phyloP scores from a whole-genome alignment of 305 asterid genomes.

The Ruellia speciosa region DNA sequence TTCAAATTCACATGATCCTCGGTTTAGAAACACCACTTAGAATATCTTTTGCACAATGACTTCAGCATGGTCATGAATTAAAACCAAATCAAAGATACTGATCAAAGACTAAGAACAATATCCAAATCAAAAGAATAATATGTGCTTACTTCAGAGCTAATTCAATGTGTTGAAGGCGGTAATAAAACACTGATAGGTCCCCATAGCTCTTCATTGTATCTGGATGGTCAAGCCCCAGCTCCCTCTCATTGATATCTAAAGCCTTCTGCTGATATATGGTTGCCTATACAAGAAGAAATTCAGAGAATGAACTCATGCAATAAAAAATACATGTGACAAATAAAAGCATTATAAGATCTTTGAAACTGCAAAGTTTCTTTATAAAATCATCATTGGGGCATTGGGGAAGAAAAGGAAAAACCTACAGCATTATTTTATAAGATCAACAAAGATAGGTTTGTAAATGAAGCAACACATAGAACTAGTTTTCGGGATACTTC shows the following conservation, averaged over 20 bases:
- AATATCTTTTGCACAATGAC: conserved; percentile 2
- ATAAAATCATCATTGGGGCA: conserved; percentile 9
- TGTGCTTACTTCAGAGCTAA: conserved; percentile 87
- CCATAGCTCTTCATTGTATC: conserved; percentile 99
- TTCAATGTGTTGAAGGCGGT: conserved; percentile 98
- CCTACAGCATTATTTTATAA: neutral
- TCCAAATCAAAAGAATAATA: conserved; percentile 4
- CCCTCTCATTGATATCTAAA: conserved; percentile 94
- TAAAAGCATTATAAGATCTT: conserved; percentile 9
- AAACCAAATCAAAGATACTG: conserved; percentile 11
- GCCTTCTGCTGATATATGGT: conserved; percentile 98
- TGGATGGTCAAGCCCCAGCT: conserved; percentile 99
- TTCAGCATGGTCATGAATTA: conserved; percentile 8
- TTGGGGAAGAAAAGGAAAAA: neutral
- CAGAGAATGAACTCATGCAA: conserved; percentile 18
- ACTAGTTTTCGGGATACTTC: neutral
- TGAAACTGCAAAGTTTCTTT: conserved; percentile 16
- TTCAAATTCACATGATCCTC: conserved; percentile 5
- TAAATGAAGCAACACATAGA: too few species aligned
- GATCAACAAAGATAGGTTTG: too few species aligned
- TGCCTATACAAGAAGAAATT: conserved; percentile 47
- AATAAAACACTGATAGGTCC: conserved; percentile 95
- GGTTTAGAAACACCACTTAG: conserved; percentile 18
- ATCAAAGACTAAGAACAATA: conserved; percentile 11
- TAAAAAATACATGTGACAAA: conserved; percentile 6